Evolutionary conservation across 257 asterid genomes (phyloP), one percentile per base, ranked within the genome.

Genomic region (Eucommia ulmoides): DNA sequence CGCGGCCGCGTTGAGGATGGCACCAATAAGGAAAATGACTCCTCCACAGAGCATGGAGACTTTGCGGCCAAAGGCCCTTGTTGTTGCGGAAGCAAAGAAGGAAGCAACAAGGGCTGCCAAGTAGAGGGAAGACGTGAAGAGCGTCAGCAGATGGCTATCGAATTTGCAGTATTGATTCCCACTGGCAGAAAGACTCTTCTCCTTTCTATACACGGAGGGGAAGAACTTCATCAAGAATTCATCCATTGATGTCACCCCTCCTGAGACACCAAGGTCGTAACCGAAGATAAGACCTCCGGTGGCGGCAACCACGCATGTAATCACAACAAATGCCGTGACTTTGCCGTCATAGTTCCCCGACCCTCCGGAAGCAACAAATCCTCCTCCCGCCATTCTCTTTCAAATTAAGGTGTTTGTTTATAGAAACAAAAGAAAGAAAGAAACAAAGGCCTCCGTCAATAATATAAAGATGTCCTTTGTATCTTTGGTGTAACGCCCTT

Each of bases 201-300:
- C 48, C 62, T 65, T 81, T 0, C 15, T 29, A 48, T 72, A 72
- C 7, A 81, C 82, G 0, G 23, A 15, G 0, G 86, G 83, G 54
- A 81, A 81, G 70, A 81, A 81, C 35, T 67, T 71, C 20, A 19
- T 1, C 60, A 81, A 55, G 63, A 81, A 81, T 51, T 74, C 82
- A 33, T 74, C 76, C 92, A 81, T 81, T 2, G 92, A 74, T 22
- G 86, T 81, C 1, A 81, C 92, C 18, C 86, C 92, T 22, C 91
- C 89, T 74, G 65, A 61, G 53, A 18, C 8, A 42, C 19, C 20
- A 16, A 16, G 20, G 21, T 42, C 3, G 15, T 6, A n/a, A n/a
- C n/a, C n/a, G n/a, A n/a, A n/a, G n/a, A n/a, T n/a, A n/a, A n/a
- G n/a, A n/a, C n/a, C n/a, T n/a, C n/a, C n/a, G n/a, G n/a, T n/a